Evolutionary conservation across 1,284 basidiomycete genomes (phyloP), one percentile per base, ranked within the genome.

Genomic region (Coniferiporia sulphurascens): DNA sequence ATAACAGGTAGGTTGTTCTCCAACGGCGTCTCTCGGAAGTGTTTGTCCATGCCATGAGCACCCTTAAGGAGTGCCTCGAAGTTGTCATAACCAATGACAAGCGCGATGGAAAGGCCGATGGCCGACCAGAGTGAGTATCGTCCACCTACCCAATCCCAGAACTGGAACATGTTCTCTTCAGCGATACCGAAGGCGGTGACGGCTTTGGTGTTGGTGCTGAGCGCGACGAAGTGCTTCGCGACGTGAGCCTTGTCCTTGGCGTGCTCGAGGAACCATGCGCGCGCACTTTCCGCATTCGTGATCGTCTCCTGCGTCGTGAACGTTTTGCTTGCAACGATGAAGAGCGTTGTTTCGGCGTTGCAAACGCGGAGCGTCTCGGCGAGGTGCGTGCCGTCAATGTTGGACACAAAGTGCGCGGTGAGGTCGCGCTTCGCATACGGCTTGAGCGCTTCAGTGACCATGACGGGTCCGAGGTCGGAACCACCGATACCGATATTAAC

Each of bases 71-170:
- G 78, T 72, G 91, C 79, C 74, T 92, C 87, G 73, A 98, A 99
- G 82, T 96, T 91, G 49, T 97, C 91, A 72, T 86, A 98, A 5
- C 96, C 97, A 67, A 98, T 91, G 60, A 88, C 87, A 60, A 99
- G 80, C 56, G 92, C 91, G 73, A 99, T 98, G 52, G 91, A 92
- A 55, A 99, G 82, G 64, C 96, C 97, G 67, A 99, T 98, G 35
- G 97, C 95, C 63, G 92, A 94, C 96, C 97, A 99, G 67, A 99
- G 83, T 67, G 91, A 95, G 84, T 99, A 99, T 65, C 96, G 87
- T 46, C 97, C 96, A 65, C 96, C 96, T 65, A 99, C 96, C 97
- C 97, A 99, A 76, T 99, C 97, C 96, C 96, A 99, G 86, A 99
- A 99, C 73, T 91, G 87, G 86, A 99, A 99, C 95, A 99, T 99